Conservation (phyloP, 768 basidiomycete genomes). For the Xerocomellus amylosporus region DNA sequence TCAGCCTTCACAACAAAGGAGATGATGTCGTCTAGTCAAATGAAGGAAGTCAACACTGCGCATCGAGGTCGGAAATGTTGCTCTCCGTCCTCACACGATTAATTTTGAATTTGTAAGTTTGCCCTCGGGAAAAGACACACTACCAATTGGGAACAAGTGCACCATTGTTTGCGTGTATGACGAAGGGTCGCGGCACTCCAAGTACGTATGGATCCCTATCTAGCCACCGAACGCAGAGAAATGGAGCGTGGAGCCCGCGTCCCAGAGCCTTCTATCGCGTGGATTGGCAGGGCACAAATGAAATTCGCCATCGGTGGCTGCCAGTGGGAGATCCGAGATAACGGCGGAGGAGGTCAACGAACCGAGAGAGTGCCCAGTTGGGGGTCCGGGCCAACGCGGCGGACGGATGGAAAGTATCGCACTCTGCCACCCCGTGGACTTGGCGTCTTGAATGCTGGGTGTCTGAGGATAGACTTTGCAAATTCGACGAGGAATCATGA, state of each 20-base stretch:
- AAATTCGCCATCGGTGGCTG: not conserved
- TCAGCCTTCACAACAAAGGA: not conserved
- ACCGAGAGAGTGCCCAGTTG: not conserved
- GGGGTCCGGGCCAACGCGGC: not conserved
- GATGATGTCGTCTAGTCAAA: too few species aligned
- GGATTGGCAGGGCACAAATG: not conserved
- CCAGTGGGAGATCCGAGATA: not conserved
- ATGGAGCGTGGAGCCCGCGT: slow-evolving; percentile 1
- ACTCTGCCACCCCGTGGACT: not conserved
- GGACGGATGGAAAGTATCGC: not conserved
- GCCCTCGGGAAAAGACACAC: not conserved
- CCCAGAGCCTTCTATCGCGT: not conserved
- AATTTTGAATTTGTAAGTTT: not conserved
- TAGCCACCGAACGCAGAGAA: not conserved
- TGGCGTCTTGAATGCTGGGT: too few species aligned
- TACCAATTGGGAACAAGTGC: not conserved
- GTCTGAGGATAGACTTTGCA: not conserved
- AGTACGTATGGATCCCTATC: not conserved
- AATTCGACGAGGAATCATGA: not conserved
- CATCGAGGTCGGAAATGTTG: not conserved
- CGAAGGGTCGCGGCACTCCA: not conserved
- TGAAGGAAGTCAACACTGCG: too few species aligned
- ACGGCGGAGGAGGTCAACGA: not conserved
- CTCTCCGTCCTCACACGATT: not conserved
- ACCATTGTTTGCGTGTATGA: not conserved